A percentile compares a stretch with the other conserved stretches of the same genome.
Conservation (phyloP, 768 basidiomycete genomes). For the Lactifluus subvellereus region DNA sequence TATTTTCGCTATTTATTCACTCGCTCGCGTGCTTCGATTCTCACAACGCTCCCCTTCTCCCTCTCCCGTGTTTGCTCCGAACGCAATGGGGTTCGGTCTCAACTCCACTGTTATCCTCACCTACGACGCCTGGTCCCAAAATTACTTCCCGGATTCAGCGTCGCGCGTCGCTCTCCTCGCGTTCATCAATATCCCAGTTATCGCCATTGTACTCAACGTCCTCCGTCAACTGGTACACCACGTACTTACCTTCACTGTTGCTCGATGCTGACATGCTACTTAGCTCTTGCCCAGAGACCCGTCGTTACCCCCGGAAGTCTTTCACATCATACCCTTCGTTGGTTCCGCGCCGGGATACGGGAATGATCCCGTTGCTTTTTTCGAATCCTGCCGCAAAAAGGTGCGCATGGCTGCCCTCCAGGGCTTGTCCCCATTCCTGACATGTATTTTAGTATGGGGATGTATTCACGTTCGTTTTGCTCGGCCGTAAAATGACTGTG, state of each 20-base stretch:
- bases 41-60: neutral
- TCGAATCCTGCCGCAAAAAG: slow-evolving; percentile 73
- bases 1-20: no score
- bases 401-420: slow-evolving; percentile 35
- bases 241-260: neutral
- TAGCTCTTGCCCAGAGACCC: slow-evolving; percentile 65
- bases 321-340: slow-evolving; percentile 86
- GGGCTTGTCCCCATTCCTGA: neutral
- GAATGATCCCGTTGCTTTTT: slow-evolving; percentile 87
- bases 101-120: slow-evolving; percentile 24
- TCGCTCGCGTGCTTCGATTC: neutral
- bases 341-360: slow-evolving; percentile 90
- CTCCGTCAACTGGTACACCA: slow-evolving; percentile 68
- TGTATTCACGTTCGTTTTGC: slow-evolving; percentile 91
- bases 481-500: slow-evolving; percentile 88
- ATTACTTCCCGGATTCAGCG: slow-evolving; percentile 26
- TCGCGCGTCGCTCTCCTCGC: slow-evolving; percentile 34
- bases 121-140: slow-evolving; percentile 28
- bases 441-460: slow-evolving; percentile 69
- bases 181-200: slow-evolving; percentile 60
- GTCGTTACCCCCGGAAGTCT: slow-evolving; percentile 82
- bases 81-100: slow-evolving; percentile 25
- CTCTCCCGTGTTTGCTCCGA: neutral
- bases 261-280: slow-evolving; percentile 7
- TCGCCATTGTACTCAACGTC: slow-evolving; percentile 67